Base-by-base conservation (phyloP, 768 basidiomycete genomes). In the Gyrodon lividus region DNA sequence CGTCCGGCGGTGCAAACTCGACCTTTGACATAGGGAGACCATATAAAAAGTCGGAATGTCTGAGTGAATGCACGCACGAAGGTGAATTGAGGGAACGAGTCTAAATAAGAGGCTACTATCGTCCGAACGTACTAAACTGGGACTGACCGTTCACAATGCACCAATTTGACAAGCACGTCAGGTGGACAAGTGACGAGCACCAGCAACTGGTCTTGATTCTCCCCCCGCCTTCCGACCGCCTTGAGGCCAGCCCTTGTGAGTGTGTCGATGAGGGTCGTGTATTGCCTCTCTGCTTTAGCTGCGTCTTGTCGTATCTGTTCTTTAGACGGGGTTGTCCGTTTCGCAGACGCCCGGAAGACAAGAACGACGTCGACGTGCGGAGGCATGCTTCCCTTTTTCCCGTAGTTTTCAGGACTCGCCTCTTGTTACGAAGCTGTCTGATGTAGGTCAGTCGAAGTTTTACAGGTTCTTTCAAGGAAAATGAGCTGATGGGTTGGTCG, bases 181-280 rank as follows among this genome's bases (percentile, higher is more conserved):
- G 78, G 72, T 0, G 87, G 82, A 55, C 89, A 92, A 8, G 76
- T 74, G 10, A 97, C 81, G 52, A 97, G 83, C 6, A 96, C 71
- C 5, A 94, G 72, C 6, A 94, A 67, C 57, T 92, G 84, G 1
- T 87, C 88, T 44, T 87, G 71, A 9, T 78, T 77, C 61, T 87
- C 86, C n/a, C 92, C 92, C 20, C 84, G 75, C 53, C 89, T 75
- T 9, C 88, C 89, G 1, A 88, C 86, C 0, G 84, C 87, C 43
- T 78, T 78, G 42, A 94, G 70, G 3, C 86, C 86, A 2, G 82
- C 82, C 14, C 75, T 71, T 14, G 72, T 79, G 17, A 95, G 78
- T 0, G 77, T 77, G 17, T 80, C 71, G 17, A 89, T 72, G 35
- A 95, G 77, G 6, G 76, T 73, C 13, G 72, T 70, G 64, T 92